These are phyloP conservation scores for Fraxinus anomala DNA, from an alignment of 257 asterid species.

Conservation along the genomic window DNA sequence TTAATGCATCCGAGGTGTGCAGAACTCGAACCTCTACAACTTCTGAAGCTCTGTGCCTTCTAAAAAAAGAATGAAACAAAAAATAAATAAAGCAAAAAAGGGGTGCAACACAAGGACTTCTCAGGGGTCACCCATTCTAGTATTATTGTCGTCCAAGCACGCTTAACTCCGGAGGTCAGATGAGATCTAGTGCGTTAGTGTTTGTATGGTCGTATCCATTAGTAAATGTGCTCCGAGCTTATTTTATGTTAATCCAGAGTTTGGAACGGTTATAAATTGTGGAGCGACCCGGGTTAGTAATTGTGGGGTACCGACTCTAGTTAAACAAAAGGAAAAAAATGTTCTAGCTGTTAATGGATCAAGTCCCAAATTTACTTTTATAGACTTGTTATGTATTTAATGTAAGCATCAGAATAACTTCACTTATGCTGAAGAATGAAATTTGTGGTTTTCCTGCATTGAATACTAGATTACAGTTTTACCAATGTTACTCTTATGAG, in stretches of 20 bases:
- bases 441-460: not conserved
- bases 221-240: too few relatives aligned
- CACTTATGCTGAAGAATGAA: not conserved
- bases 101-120: too few relatives aligned
- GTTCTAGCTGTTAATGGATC: not conserved
- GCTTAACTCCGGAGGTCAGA: too few relatives aligned
- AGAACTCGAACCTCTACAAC: not conserved
- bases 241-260: too few relatives aligned
- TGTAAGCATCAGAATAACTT: not conserved
- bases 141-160: too few relatives aligned
- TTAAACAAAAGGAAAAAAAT: not conserved
- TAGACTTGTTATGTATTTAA: not conserved
- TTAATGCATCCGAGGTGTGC: constrained; percentile 1
- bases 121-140: too few relatives aligned
- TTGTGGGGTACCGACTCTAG: too few relatives aligned
- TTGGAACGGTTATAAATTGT: too few relatives aligned
- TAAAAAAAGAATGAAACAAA: not conserved
- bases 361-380: not conserved
- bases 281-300: too few relatives aligned
- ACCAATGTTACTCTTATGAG: not conserved
- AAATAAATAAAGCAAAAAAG: not conserved
- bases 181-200: too few relatives aligned
- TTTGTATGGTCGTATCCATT: too few relatives aligned
- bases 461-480: not conserved
- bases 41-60: not conserved